Evolutionary conservation across 768 basidiomycete genomes (phyloP).

Genomic region (Lactarius hatsudake): DNA sequence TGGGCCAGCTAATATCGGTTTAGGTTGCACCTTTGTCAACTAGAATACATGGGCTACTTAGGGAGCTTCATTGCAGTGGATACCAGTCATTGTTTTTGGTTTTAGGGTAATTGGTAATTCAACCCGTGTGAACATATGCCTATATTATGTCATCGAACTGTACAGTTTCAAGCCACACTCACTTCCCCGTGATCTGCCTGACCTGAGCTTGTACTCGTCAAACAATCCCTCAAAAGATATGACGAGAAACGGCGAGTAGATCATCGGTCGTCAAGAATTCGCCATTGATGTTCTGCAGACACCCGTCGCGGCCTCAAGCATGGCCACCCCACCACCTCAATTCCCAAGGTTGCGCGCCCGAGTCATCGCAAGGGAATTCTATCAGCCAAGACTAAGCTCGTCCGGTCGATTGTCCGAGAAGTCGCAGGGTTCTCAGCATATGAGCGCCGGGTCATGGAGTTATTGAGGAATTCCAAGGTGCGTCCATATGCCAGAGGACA

Average conservation of each 20-base stretch:
- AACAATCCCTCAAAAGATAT: slow-evolving; percentile 58
- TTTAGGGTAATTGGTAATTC: background rate
- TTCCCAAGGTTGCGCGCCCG: slow-evolving; percentile 71
- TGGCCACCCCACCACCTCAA: slow-evolving; percentile 84
- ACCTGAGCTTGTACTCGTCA: slow-evolving; percentile 8
- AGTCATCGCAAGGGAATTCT: slow-evolving; percentile 90
- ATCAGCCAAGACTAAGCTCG: slow-evolving; percentile 89
- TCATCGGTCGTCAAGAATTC: background rate
- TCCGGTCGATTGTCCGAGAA: slow-evolving; percentile 91
- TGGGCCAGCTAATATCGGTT: slow-evolving; percentile 24
- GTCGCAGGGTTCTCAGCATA: slow-evolving; percentile 97
- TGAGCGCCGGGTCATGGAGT: slow-evolving; percentile 96
- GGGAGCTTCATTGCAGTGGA: slow-evolving; percentile 13
- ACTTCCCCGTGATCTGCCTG: slow-evolving; percentile 17
- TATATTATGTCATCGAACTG: slow-evolving; percentile 38
- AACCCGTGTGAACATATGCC: slow-evolving; percentile 26
- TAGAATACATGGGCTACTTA: slow-evolving; percentile 19
- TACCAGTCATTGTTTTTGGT: slow-evolving; percentile 13
- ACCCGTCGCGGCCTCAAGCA: slow-evolving; percentile 81
- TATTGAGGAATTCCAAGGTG: slow-evolving; percentile 97
- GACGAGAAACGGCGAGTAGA: slow-evolving; percentile 69
- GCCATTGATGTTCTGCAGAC: slow-evolving; percentile 46
- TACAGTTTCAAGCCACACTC: slow-evolving; percentile 56
- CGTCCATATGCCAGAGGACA: slow-evolving; percentile 30
- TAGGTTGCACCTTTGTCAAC: slow-evolving; percentile 9